Percentiles rank a stretch among this genome's conserved stretches.
phyloP scores from a whole-genome alignment of 495 filamentous ascomycete genomes.

The Hamigera avellanea region DNA sequence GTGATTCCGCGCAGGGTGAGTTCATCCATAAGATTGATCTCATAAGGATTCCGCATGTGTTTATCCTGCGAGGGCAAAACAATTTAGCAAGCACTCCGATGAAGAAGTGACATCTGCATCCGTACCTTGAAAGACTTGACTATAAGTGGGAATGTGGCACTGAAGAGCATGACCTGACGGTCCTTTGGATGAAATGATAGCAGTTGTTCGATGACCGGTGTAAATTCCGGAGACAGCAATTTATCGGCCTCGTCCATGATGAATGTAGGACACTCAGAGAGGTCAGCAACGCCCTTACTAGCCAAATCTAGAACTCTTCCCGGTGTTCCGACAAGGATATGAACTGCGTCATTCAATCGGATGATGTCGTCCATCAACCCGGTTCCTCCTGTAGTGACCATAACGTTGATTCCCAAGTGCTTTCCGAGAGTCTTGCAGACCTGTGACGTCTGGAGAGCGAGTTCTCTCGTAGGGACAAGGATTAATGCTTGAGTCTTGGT shows the following conservation, averaged over 20 bases:
- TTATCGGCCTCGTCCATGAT: conserved; percentile 99
- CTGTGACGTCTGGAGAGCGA: conserved; percentile 97
- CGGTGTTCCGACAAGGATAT: conserved; percentile 95
- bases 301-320: conserved; percentile 91
- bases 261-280: conserved; percentile 93
- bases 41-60: conserved; percentile 89
- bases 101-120: not conserved
- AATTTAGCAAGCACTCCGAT: too few relatives aligned
- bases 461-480: conserved; percentile 89
- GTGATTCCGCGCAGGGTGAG: conserved; percentile 96
- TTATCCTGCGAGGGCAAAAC: conserved; percentile 48
- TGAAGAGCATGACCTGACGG: conserved; percentile 97
- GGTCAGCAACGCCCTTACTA: conserved; percentile 86
- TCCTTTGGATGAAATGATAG: conserved; percentile 90
- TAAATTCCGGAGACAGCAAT: conserved; percentile 90
- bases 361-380: conserved; percentile 94
- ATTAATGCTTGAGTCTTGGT: conserved; percentile 93
- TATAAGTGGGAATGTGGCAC: conserved; percentile 89
- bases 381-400: conserved; percentile 97
- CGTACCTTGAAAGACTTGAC: conserved; percentile 86
- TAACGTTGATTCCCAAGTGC: conserved; percentile 93
- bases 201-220: conserved; percentile 90
- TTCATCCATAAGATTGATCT: conserved; percentile 99
- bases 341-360: conserved; percentile 82
- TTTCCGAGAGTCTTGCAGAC: conserved; percentile 98